Base-by-base conservation (phyloP, 768 basidiomycete species). In the Baorangia bicolor region DNA sequence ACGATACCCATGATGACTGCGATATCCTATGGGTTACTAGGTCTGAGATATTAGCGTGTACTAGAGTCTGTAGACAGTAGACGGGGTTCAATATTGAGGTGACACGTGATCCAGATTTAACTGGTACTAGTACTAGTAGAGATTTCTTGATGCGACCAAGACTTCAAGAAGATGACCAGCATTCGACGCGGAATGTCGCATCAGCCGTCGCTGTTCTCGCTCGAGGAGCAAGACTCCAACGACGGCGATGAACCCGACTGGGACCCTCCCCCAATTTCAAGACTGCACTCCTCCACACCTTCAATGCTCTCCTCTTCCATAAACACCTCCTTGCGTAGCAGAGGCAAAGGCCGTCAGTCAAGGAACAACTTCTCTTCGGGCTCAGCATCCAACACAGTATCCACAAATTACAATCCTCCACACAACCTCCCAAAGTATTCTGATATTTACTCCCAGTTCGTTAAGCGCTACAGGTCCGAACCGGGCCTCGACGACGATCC, bases 361-460 rank as follows among this genome's bases (percentile, higher is more conserved):
- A 69, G 71, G 50, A 59, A 42, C 37, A 61, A 64, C 39, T 71
- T 70, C 43, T 66, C 71, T 31, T 66, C 75, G 0, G 58, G 60
- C 40, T 55, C 70, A 28, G 53, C 63, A 28, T 64, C 70, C 16
- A 69, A 69, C 35, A 60, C 51, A 33, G 49, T 61, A 39, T 67
- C 74, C 25, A 52, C 69, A 27, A 69, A 67, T 30, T 68, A 72
- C 23, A 69, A 71, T 21, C 45, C 69, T 13, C 62, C 67, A 18
- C 65, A 69, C 35, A 69, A 70, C 43, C 61, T 60, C 25, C 69
- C 77, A 25, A 76, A 74, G 46, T 78, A 81, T 62, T 73, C 84
- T 20, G 84, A 88, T 63, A 80, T 89, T 21, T 92, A 92, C 73
- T 84, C 87, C 21, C 89, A 91, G 66, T 92, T 92, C 66, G 83